Base-by-base conservation (phyloP, 768 basidiomycete genomes). In the Kwoniella dendrophila region DNA sequence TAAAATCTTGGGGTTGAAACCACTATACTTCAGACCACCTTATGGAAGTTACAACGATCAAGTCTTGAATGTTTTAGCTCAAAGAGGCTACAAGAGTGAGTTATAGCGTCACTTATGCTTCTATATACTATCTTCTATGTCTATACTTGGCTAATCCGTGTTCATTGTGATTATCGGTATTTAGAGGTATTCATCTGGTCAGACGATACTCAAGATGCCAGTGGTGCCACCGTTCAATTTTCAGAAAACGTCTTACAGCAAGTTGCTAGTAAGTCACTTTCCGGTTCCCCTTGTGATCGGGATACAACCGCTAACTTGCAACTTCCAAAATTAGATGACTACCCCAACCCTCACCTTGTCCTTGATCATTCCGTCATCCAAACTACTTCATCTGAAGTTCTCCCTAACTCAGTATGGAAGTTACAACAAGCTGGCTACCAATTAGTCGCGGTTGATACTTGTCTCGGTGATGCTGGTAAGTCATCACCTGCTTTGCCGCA, bases 361-460 rank as follows among this genome's bases (percentile, higher is more conserved):
- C 56, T 58, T 33, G 43, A 45, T 20, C 56, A 58, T 27, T 58
- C 56, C 1, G 43, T 48, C 22, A 50, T 56, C 44, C 32, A 41
- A 52, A 56, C 58, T 66, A 70, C 75, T 20, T 57, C 69, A 11
- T 52, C 51, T 34, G 52, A 74, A 8, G 74, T 78, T 52, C 36
- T 75, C 11, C 75, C 75, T 1, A 67, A 69, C 59, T 71, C 64
- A 11, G 62, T 77, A 7, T 30, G 40, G 29, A 33, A 48, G 18
- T 67, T 78, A 14, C 53, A 66, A 22, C 36, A 40, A 26, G 63
- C 61, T 3, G 75, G 75, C 0, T 78, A 76, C 53, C 52, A 74
- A 53, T 64, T 79, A 44, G 77, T 78, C 10, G 66, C 78, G 22
- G 74, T 77, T 24, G 74, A 79, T 43, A 76, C 77, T 16, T 79